A percentile compares a stretch with the other conserved stretches of the same genome.
Conservation (phyloP, 2,329 filamentous ascomycete species). For the Aspergillus sp. region DNA sequence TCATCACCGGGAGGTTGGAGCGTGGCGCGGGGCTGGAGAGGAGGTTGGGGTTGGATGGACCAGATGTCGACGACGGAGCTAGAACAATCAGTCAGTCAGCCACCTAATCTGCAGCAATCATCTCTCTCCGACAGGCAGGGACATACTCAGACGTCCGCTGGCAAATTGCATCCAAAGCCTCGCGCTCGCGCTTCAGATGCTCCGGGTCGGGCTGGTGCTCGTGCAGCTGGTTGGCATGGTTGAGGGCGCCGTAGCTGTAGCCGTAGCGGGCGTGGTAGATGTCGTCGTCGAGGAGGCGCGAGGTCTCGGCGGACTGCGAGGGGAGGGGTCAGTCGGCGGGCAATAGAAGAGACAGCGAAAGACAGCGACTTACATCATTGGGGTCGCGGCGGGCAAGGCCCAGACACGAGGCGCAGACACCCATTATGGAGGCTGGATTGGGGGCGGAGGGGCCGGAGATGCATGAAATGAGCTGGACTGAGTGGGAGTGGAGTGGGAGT, state of each 20-base stretch:
- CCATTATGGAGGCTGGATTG: constrained; percentile 25
- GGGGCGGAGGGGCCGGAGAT: constrained; percentile 3
- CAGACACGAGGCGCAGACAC: constrained; percentile 37
- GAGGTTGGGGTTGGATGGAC: constrained; percentile 35
- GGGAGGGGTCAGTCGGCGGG: constrained; percentile 2
- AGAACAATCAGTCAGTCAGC: too few relatives aligned
- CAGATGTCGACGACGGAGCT: constrained; percentile 39
- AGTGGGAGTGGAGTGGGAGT: background rate
- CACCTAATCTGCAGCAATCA: too few relatives aligned
- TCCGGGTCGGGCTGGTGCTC: constrained; percentile 35
- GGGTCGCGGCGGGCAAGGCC: constrained; percentile 29
- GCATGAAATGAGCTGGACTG: constrained; percentile 7
- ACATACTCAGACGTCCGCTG: constrained; percentile 39
- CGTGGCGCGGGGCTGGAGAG: constrained; percentile 30
- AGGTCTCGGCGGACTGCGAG: constrained; percentile 28
- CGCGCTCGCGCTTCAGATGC: constrained; percentile 34
- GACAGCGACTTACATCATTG: constrained; percentile 23
- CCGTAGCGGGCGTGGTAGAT: constrained; percentile 36
- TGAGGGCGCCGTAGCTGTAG: constrained; percentile 35
- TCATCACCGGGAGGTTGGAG: constrained; percentile 16
- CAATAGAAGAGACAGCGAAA: background rate
- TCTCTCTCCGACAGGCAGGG: too few relatives aligned
- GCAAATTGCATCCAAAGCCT: constrained; percentile 38
- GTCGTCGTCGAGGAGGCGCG: constrained; percentile 37
- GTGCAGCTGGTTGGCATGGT: constrained; percentile 25